Percentiles rank a stretch among this genome's conserved stretches.
These are phyloP conservation scores for Ustilago tritici DNA, from an alignment of 1,284 basidiomycete species.

Conservation along the genomic window DNA sequence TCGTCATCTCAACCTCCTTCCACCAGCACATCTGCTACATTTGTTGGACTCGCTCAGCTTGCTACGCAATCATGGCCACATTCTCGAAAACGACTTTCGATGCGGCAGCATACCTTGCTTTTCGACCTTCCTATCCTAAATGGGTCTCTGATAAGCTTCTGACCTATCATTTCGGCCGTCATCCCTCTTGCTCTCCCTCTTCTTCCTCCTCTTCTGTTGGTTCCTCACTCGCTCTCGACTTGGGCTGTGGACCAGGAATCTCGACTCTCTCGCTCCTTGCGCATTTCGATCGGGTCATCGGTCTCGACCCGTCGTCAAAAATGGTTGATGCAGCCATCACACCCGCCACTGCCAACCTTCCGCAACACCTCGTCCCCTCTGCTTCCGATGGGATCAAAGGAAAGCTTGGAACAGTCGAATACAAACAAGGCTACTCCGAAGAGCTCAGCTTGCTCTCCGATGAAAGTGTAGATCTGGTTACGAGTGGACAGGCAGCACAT, in stretches of 20 bases:
- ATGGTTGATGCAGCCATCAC: slow-evolving; percentile 79
- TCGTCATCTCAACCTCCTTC: background rate
- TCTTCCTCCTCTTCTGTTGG: background rate
- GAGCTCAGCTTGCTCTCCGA: slow-evolving; percentile 74
- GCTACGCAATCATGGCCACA: slow-evolving; percentile 34
- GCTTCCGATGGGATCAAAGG: slow-evolving; percentile 68
- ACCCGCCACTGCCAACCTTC: slow-evolving; percentile 57
- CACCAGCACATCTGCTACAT: background rate
- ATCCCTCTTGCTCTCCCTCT: no score
- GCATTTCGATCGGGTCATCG: slow-evolving; percentile 76
- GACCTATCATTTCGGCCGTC: slow-evolving; percentile 31
- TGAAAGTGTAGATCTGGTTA: slow-evolving; percentile 79
- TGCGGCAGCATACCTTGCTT: slow-evolving; percentile 54
- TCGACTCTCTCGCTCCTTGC: slow-evolving; percentile 75
- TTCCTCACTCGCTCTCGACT: slow-evolving; percentile 73
- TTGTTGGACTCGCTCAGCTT: background rate
- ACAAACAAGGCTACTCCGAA: slow-evolving; percentile 75
- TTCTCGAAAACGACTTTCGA: slow-evolving; percentile 52
- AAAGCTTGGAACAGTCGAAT: slow-evolving; percentile 62
- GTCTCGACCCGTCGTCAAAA: slow-evolving; percentile 78
- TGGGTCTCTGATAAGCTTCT: slow-evolving; percentile 52
- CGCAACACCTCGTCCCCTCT: slow-evolving; percentile 19
- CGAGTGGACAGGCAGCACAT: slow-evolving; percentile 84
- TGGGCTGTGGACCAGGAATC: slow-evolving; percentile 85
- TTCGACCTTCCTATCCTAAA: slow-evolving; percentile 49